phyloP scores from a whole-genome alignment of 2,329 filamentous ascomycete species.

The Emergomyces pasteurianus region DNA sequence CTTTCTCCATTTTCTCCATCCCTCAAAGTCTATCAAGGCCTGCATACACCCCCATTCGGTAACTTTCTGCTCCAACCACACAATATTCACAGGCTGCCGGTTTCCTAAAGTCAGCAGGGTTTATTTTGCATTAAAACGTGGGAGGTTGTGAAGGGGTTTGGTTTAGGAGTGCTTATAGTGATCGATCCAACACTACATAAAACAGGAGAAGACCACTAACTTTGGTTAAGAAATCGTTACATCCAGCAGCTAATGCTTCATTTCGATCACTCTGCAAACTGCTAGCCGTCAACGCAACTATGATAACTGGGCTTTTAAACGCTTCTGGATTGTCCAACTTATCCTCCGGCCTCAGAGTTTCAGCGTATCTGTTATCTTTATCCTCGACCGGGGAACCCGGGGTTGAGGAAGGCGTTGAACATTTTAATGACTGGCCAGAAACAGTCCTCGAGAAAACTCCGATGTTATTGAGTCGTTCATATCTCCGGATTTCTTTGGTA shows the following conservation, averaged over 20 bases:
- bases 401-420: constrained; percentile 26
- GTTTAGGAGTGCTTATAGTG: not conserved
- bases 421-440: constrained; percentile 34
- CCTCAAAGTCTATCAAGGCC: constrained; percentile 94
- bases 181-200: not conserved
- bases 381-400: constrained; percentile 2
- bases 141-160: not conserved
- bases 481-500: constrained; percentile 80
- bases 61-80: constrained; percentile 94
- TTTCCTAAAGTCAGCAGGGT: not conserved
- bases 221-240: constrained; percentile 97
- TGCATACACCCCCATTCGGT: constrained; percentile 99
- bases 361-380: constrained; percentile 11
- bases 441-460: constrained; percentile 72
- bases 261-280: constrained; percentile 91
- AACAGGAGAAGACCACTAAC: constrained; percentile 38
- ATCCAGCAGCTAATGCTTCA: constrained; percentile 86
- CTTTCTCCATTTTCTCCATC: constrained; percentile 75
- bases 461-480: constrained; percentile 84
- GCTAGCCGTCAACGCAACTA: constrained; percentile 89
- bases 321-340: constrained; percentile 34
- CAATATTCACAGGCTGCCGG: constrained; percentile 79
- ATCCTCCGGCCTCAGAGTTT: constrained; percentile 25
- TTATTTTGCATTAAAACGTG: not conserved
- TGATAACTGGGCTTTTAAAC: constrained; percentile 96